These are phyloP conservation scores for Kurtzmaniella quercitrusa DNA, from an alignment of 1,139 yeast species.

Conservation along the genomic window DNA sequence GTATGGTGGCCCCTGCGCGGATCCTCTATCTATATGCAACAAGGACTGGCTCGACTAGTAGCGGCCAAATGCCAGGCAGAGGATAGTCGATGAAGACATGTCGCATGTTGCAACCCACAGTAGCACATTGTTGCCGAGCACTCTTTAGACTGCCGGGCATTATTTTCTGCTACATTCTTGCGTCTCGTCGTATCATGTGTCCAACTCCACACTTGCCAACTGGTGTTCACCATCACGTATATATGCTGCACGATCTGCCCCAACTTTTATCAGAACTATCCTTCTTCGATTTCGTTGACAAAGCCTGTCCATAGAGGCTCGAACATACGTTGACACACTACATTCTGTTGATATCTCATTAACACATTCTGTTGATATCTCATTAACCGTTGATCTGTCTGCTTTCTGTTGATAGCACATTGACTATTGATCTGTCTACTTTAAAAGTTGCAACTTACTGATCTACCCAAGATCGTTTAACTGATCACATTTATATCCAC, in stretches of 20 bases:
- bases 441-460: no score
- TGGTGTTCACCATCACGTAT: not conserved
- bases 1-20: not conserved
- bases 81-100: not conserved
- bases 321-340: no score
- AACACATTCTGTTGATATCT: no score
- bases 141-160: not conserved
- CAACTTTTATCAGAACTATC: not conserved
- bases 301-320: not conserved
- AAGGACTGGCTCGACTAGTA: not conserved
- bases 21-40: not conserved
- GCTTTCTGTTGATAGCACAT: no score
- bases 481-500: no score
- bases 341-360: no score
- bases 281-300: not conserved
- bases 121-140: not conserved
- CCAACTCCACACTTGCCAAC: not conserved
- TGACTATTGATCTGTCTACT: no score
- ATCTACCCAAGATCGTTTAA: no score
- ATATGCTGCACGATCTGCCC: not conserved
- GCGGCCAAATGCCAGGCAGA: not conserved
- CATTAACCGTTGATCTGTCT: no score
- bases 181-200: not conserved
- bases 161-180: not conserved
- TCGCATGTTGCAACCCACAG: not conserved